A percentile compares a stretch with the other conserved stretches of the same genome.
These are phyloP conservation scores for Amanita exitialis DNA, from an alignment of 768 basidiomycete genomes.

Conservation along the genomic window DNA sequence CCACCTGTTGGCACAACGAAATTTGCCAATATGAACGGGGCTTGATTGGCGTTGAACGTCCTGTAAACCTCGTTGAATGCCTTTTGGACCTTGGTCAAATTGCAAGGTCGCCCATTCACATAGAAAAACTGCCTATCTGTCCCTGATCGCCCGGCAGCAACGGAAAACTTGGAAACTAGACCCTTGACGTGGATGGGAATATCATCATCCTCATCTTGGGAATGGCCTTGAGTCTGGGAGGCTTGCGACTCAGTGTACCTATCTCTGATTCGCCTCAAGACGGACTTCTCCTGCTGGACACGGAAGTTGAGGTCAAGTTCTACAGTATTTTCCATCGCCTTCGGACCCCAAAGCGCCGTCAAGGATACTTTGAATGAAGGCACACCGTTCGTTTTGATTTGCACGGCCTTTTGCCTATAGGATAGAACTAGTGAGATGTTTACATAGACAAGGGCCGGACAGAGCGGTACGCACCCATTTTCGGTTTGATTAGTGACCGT, in stretches of 20 bases:
- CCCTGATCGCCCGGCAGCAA: conserved; percentile 66
- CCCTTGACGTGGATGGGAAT: conserved; percentile 56
- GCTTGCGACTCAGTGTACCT: conserved; percentile 7
- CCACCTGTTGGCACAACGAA: conserved; percentile 72
- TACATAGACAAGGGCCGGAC: not conserved
- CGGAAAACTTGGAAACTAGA: conserved; percentile 72
- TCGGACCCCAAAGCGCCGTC: conserved; percentile 77
- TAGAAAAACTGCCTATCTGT: conserved; percentile 90
- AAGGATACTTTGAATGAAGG: conserved; percentile 54
- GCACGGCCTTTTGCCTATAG: conserved; percentile 49
- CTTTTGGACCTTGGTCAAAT: conserved; percentile 72
- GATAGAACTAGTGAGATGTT: not conserved
- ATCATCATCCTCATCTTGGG: conserved; percentile 10
- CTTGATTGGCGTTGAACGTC: conserved; percentile 61
- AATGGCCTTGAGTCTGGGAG: not conserved
- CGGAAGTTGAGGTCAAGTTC: conserved; percentile 63
- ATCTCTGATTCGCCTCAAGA: conserved; percentile 27
- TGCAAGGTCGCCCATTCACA: conserved; percentile 86
- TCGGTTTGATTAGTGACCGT: conserved; percentile 59
- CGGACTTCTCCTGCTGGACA: conserved; percentile 54
- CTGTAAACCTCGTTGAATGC: conserved; percentile 90
- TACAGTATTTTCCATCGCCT: conserved; percentile 63
- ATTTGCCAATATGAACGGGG: conserved; percentile 78
- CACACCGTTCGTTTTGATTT: conserved; percentile 65
- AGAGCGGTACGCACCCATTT: conserved; percentile 48